These are phyloP conservation scores for Fusarium annulatum DNA, from an alignment of 2,329 filamentous ascomycete species.

Conservation along the genomic window DNA sequence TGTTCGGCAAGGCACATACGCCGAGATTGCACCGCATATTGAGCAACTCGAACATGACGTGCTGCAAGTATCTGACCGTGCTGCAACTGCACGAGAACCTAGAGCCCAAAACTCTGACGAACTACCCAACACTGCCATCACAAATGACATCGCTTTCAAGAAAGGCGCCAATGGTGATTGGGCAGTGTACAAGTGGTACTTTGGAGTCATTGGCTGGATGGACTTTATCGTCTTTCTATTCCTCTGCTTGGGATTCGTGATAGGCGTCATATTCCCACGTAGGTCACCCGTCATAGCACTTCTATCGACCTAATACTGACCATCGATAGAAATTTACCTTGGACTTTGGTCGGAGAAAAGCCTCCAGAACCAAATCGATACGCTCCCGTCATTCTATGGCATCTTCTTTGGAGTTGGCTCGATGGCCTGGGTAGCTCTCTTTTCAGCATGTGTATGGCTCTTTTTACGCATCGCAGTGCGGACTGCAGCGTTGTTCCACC, in stretches of 20 bases:
- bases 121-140: background rate
- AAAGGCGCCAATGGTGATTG: background rate
- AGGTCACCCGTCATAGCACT: no score
- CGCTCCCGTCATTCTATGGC: background rate
- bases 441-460: background rate
- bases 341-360: background rate
- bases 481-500: background rate
- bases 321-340: background rate
- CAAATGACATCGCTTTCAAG: background rate
- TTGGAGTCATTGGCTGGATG: background rate
- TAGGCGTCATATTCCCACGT: background rate
- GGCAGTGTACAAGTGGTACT: background rate
- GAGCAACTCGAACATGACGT: background rate
- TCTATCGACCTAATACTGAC: accelerated
- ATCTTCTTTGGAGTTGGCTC: background rate
- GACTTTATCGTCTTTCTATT: background rate
- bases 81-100: background rate
- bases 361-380: background rate
- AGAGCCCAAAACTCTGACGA: background rate
- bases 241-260: background rate
- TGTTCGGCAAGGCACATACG: background rate
- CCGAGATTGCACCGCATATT: background rate
- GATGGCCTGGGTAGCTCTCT: background rate
- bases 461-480: background rate
- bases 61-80: background rate